Conservation (phyloP, 352 stramenopile species). For the Pythium folliculosum region DNA sequence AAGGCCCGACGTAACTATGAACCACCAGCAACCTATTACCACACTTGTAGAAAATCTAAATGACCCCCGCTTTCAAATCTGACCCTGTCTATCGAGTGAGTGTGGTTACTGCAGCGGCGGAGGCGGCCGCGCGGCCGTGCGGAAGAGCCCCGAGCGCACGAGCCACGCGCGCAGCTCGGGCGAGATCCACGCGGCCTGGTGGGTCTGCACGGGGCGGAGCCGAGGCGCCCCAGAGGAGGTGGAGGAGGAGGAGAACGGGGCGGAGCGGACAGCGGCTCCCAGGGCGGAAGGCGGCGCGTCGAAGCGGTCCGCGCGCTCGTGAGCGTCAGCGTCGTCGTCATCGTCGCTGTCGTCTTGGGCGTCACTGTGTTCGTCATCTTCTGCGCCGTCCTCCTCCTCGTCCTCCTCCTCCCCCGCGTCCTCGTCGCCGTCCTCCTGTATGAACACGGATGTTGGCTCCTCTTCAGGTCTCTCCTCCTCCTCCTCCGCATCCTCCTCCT, state of each 20-base stretch:
- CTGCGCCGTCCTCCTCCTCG: background rate
- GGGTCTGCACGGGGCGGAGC: conserved; percentile 18
- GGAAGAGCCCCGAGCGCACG: conserved; percentile 48
- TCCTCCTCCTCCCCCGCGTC: background rate
- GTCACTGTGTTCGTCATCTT: conserved; percentile 8
- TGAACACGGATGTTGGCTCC: background rate
- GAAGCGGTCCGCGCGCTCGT: conserved; percentile 13
- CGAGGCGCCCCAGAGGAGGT: conserved; percentile 27
- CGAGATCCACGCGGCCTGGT: conserved; percentile 67
- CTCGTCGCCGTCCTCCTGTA: background rate
- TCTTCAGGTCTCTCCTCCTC: background rate
- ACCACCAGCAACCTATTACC: too few species aligned
- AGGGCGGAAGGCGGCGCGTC: conserved; percentile 23
- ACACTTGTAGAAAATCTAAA: background rate
- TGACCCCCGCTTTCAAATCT: too few species aligned
- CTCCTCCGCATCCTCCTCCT: background rate
- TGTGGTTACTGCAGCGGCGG: too few species aligned
- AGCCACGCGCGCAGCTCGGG: conserved; percentile 56
- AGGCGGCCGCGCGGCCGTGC: too few species aligned
- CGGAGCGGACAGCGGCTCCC: too few species aligned
- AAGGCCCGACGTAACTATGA: background rate
- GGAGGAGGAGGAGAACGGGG: conserved; percentile 3
- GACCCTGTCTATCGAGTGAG: too few species aligned
- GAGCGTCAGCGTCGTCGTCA: background rate
- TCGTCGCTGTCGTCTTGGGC: background rate